Evolutionary conservation across 208 protist species (phyloP).

Genomic region (Balamuthia mandrillaris): DNA sequence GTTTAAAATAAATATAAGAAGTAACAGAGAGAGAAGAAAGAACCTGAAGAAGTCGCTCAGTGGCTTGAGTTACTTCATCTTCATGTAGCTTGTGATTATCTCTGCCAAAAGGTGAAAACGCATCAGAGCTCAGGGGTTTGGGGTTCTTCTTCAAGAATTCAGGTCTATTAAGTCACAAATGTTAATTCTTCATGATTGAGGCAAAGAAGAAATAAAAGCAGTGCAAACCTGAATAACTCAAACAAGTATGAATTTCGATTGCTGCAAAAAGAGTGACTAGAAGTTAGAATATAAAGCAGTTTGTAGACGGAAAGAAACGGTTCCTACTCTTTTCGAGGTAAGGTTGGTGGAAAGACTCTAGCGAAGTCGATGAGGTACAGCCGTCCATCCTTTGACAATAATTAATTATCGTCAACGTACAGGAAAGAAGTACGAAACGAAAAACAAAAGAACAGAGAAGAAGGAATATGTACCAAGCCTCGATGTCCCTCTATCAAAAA

Average conservation of each 20-base stretch:
- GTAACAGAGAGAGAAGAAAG: too few species aligned
- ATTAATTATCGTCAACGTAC: too few species aligned
- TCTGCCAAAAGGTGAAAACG: not conserved
- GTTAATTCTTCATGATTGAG: not conserved
- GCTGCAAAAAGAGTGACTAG: not conserved
- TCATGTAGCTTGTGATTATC: not conserved
- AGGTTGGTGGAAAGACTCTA: not conserved
- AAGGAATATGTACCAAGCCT: not conserved
- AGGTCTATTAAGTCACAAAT: constrained; percentile 2
- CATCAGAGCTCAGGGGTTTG: constrained; percentile 18
- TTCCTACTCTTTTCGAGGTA: not conserved
- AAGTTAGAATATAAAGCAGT: not conserved
- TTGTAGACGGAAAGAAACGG: not conserved
- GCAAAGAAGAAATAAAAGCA: not conserved
- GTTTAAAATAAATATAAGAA: too few species aligned
- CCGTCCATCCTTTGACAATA: not conserved
- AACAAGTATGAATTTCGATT: too few species aligned
- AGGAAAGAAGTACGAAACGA: too few species aligned
- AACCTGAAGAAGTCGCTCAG: not conserved
- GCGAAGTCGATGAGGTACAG: constrained; percentile 31
- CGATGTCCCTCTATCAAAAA: constrained; percentile 8
- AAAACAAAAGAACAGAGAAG: too few species aligned
- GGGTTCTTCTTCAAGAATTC: constrained; percentile 14
- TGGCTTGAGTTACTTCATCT: not conserved
- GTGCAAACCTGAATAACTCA: not conserved